Base-by-base conservation (phyloP, 345 rosid species). In the Lepidium didymum region DNA sequence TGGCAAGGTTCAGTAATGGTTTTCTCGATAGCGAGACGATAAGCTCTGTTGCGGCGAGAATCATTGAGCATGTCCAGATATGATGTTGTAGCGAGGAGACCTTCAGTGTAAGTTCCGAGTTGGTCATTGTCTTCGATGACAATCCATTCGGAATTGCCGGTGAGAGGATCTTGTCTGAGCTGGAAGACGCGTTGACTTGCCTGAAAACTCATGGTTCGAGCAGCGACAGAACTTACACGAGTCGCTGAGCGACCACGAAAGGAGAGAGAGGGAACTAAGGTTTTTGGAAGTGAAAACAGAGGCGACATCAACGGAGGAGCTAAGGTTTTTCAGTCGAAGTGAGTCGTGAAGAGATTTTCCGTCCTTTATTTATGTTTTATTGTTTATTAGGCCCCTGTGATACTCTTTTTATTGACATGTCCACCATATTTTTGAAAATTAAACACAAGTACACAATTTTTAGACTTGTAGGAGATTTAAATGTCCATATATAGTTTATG, bases 1-100 rank as follows among this genome's bases (percentile, higher is more conserved):
- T 83, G 95, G 75, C 91, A 86, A 45, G 97, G 92, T 66, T 81
- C 37, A 4, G 87, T 79, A 5, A 93, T 54, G 52, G 77, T 77
- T 67, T 71, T 77, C 36, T 77, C 80, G 12, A 77, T 77, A 4
- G 80, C 80, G 0, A 77, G 51, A 65, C 76, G 80, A 56, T 53
- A 77, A 59, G 76, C 77, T 60, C 69, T 11, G 61, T 77, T 77
- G 12, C 80, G 67, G 42, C n/a, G 36, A 38, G 77, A 40, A 7
- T 77, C 80, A 16, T 77, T 77, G 45, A 77, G 77, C 80, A 77
- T 77, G 65, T 77, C 80, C 0, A 77, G 69, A 71, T 77, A 77
- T 1, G 77, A 71, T 0, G 80, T 77, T 16, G 36, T 77, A 5
- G 73, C 55, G 54, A 77, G 77, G 12, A 77, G 73, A 3, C 77